Evolutionary conservation across 768 basidiomycete genomes (phyloP), one percentile per base, ranked within the genome.

Genomic region (Tulasnella sp.): DNA sequence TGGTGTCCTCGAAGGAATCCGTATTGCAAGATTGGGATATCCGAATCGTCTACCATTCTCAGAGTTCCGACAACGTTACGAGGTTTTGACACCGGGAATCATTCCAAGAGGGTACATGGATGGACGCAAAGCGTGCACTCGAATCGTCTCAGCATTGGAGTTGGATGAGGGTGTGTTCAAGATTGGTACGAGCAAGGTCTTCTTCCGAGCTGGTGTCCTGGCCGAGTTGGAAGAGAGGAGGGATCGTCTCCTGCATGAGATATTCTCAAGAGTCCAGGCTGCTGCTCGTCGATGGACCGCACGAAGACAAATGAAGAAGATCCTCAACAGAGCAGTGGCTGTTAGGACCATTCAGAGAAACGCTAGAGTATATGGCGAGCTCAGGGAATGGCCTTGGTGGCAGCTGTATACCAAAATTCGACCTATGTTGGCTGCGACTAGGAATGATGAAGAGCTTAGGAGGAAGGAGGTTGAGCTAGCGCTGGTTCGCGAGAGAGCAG

Each of bases 351-450:
- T 98, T 55, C 95, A 98, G 62, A 75, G 81, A 39, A 99, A 99
- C 62, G 93, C 93, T 2, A 72, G 90, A 19, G 73, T 95, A 19
- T 98, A 98, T 62, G 80, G 82, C 5, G 82, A 88, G 49, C 71
- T 99, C 25, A 74, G 79, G 40, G 88, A 93, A 46, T 98, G 95
- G 95, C 91, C 93, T 1, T 98, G 95, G 95, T 99, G 95, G 95
- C 85, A 91, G 56, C 72, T 98, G 7, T 99, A 92, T 63, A 90
- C 90, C 2, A 93, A 93, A 71, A 89, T 99, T 16, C 84, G 92
- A 29, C 95, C 95, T 0, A 65, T 98, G 12, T 74, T 99, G 27
- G 88, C 88, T 19, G 92, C 92, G 0, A 93, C 93, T 1, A 72
- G 90, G 15, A 84, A 79, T 56, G 93, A 98, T 60, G 90, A 92